These are phyloP conservation scores for Aschersonia sp. DNA, from an alignment of 2,329 filamentous ascomycete genomes.

Conservation along the genomic window DNA sequence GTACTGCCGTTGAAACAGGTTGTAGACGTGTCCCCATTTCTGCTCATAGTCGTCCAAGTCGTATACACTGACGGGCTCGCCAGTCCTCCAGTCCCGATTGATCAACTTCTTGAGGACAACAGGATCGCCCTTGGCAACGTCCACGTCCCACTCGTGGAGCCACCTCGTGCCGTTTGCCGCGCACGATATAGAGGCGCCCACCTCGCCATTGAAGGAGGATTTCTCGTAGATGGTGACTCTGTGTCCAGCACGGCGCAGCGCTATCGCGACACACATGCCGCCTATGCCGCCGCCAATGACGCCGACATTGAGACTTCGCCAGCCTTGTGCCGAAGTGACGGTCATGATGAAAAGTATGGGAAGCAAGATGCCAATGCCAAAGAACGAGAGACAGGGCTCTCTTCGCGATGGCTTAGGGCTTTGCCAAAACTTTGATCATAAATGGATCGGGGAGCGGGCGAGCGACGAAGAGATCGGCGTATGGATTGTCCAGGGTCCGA, in stretches of 20 bases:
- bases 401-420: too few species aligned
- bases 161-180: conserved; percentile 57
- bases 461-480: too few species aligned
- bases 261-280: conserved; percentile 29
- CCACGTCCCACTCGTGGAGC: conserved; percentile 54
- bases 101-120: conserved; percentile 53
- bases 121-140: conserved; percentile 48
- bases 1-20: conserved; percentile 56
- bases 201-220: conserved; percentile 51
- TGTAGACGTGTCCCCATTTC: conserved; percentile 50
- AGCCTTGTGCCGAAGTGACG: conserved; percentile 14
- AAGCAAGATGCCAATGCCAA: background rate
- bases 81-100: conserved; percentile 56
- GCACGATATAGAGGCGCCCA: conserved; percentile 52
- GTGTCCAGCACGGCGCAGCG: conserved; percentile 31
- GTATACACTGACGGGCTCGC: conserved; percentile 50
- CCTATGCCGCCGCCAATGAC: conserved; percentile 34
- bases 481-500: too few species aligned
- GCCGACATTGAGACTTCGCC: conserved; percentile 28
- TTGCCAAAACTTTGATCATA: too few species aligned
- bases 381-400: too few species aligned
- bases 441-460: too few species aligned
- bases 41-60: conserved; percentile 50
- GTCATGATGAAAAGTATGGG: conserved; percentile 8
- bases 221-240: conserved; percentile 49